Evolutionary conservation across 2,329 filamentous ascomycete species (phyloP), one percentile per base, ranked within the genome.

Genomic region (Pseudogymnoascus sp.): DNA sequence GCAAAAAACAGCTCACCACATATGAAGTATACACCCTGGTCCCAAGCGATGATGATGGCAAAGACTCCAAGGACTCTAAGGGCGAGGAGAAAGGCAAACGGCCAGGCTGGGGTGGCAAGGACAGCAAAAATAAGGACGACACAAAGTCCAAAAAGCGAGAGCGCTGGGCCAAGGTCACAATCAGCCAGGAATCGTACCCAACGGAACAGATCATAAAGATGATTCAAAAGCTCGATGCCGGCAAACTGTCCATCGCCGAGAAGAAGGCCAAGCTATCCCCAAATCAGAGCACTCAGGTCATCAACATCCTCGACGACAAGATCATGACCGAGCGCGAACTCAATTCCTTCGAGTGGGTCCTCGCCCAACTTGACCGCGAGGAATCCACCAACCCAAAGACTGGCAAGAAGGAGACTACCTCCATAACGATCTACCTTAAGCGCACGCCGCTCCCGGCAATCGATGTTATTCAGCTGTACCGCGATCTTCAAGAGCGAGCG

Each of bases 341-440:
- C 13, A 51, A 21, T 3, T 63, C 68, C 41, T 74, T 72, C 64
- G 63, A 68, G 36, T 75, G 69, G 70, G 68, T 68, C 1, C 65
- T 74, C n/a, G 68, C 65, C 6, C 72, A 74, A 61, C 57, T 74
- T 10, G 67, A 70, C 8, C 65, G 64, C 23, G 25, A 41, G 37
- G 65, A 31, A 41, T 67, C 63, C 51, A 65, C 13, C 8, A 37
- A 36, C 21, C 4, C 3, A 43, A 66, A 66, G 41, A 37, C 62
- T 11, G 51, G 57, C 16, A 63, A 65, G 28, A 69, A 67, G 60
- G 68, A 71, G 63, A 73, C 71, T 0, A 60, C 64, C 4, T 65
- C 67, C 2, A 72, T 74, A 54, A 71, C 67, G 1, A 65, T 72
- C 7, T 73, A 70, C 62, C 64, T 72, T 14, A 71, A 67, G 62